Conservation (phyloP, 75 land plant genomes). For the Sequoiadendron giganteum region DNA sequence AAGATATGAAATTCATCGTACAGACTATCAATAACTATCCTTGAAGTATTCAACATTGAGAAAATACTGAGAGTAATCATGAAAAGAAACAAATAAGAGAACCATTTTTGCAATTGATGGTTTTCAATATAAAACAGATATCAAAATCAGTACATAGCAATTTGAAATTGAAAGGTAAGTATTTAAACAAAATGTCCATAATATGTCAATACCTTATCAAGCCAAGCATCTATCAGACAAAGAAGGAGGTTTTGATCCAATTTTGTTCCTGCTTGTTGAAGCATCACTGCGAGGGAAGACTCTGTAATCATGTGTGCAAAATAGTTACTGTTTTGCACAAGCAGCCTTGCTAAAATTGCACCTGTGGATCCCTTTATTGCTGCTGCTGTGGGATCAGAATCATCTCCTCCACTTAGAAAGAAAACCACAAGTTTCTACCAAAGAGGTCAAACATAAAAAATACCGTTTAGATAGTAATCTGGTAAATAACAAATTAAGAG, state of each 20-base stretch:
- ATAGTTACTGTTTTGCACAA: slow-evolving; percentile 87
- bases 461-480: neutral
- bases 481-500: neutral
- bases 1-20: neutral
- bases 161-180: neutral
- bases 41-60: neutral
- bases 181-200: neutral
- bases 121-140: neutral
- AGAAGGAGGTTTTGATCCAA: slow-evolving; percentile 71
- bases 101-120: neutral
- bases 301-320: slow-evolving; percentile 84
- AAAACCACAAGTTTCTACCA: slow-evolving; percentile 70
- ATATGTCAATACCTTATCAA: slow-evolving; percentile 78
- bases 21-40: neutral
- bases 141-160: neutral
- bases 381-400: slow-evolving; percentile 66
- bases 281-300: slow-evolving; percentile 51
- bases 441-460: slow-evolving; percentile 7
- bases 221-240: slow-evolving; percentile 87
- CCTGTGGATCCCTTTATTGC: slow-evolving; percentile 79
- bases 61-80: neutral
- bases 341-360: slow-evolving; percentile 89
- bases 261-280: slow-evolving; percentile 61
- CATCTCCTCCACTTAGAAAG: slow-evolving; percentile 82
- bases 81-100: neutral